phyloP scores from a whole-genome alignment of 805 yeast species.

The Candida takata region DNA sequence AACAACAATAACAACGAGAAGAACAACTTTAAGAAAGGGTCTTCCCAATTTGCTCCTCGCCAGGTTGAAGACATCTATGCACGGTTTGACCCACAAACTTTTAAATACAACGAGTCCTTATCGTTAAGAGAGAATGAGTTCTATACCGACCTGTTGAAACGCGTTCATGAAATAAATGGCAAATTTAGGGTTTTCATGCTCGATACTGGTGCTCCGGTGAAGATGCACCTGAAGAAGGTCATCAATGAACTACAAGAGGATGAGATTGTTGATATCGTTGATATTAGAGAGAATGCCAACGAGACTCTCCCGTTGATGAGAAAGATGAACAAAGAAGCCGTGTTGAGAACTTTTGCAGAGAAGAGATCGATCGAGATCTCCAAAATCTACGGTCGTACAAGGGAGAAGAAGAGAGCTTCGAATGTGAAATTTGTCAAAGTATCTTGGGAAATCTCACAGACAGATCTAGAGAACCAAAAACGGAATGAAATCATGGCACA shows the following conservation, averaged over 20 bases:
- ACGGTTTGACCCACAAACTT: slow-evolving; percentile 14
- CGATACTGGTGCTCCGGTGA: slow-evolving; percentile 8
- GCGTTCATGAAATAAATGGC: slow-evolving; percentile 9
- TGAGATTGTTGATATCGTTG: slow-evolving; percentile 17
- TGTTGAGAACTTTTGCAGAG: slow-evolving; percentile 25
- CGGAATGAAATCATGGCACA: slow-evolving; percentile 40
- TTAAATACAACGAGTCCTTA: slow-evolving; percentile 12
- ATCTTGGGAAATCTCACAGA: slow-evolving; percentile 50
- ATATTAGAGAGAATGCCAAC: slow-evolving; percentile 9
- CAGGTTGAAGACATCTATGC: slow-evolving; percentile 4
- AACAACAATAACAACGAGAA: no score
- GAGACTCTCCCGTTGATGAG: slow-evolving; percentile 10
- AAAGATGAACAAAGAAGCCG: slow-evolving; percentile 12
- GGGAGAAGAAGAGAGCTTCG: slow-evolving; percentile 22
- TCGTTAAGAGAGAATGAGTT: slow-evolving; percentile 18
- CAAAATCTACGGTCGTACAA: slow-evolving; percentile 21
- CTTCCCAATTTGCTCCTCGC: no score
- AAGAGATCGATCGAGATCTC: slow-evolving; percentile 15
- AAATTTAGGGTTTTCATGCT: slow-evolving; percentile 11
- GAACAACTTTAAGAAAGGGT: no score
- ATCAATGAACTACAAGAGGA: slow-evolving; percentile 8
- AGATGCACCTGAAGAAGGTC: slow-evolving; percentile 8
- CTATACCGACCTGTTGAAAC: slow-evolving; percentile 15
- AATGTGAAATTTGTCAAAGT: slow-evolving; percentile 41
- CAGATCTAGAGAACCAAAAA: slow-evolving; percentile 48